These are phyloP conservation scores for Prototheca cutis DNA, from an alignment of 163 green algal genomes.

Conservation along the genomic window DNA sequence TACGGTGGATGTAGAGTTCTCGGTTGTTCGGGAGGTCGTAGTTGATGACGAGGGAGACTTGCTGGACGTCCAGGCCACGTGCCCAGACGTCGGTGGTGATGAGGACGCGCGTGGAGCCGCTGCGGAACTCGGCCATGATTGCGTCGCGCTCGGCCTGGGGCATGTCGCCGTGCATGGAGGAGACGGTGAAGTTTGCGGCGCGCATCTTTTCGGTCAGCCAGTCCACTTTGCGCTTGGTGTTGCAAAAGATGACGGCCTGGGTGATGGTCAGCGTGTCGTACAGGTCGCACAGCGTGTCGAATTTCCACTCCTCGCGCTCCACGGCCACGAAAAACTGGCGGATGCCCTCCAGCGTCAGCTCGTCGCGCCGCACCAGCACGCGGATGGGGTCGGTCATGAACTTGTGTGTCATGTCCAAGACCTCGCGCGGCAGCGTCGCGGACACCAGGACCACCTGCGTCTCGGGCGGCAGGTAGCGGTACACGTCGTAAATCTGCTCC, in stretches of 20 bases:
- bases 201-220: slow-evolving; percentile 96
- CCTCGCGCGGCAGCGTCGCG: slow-evolving; percentile 91
- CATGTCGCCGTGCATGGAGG: slow-evolving; percentile 97
- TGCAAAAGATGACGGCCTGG: slow-evolving; percentile 98
- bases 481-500: slow-evolving; percentile 99
- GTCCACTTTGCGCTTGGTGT: slow-evolving; percentile 97
- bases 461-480: slow-evolving; percentile 72
- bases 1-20: slow-evolving; percentile 97
- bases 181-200: slow-evolving; percentile 95
- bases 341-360: slow-evolving; percentile 99
- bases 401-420: slow-evolving; percentile 96
- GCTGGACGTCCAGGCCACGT: slow-evolving; percentile 92
- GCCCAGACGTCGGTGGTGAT: slow-evolving; percentile 98
- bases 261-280: slow-evolving; percentile 76
- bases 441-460: slow-evolving; percentile 87
- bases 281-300: slow-evolving; percentile 97
- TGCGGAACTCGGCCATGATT: slow-evolving; percentile 95
- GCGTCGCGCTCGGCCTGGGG: slow-evolving; percentile 91
- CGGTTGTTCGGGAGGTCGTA: slow-evolving; percentile 97
- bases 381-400: slow-evolving; percentile 97
- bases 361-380: slow-evolving; percentile 97
- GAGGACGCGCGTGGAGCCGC: slow-evolving; percentile 77
- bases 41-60: slow-evolving; percentile 99
- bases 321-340: slow-evolving; percentile 99
- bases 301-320: slow-evolving; percentile 99